A percentile compares a stretch with the other conserved stretches of the same genome.
These are phyloP conservation scores for Colletotrichum sp. DNA, from an alignment of 2,329 filamentous ascomycete genomes.

Conservation along the genomic window DNA sequence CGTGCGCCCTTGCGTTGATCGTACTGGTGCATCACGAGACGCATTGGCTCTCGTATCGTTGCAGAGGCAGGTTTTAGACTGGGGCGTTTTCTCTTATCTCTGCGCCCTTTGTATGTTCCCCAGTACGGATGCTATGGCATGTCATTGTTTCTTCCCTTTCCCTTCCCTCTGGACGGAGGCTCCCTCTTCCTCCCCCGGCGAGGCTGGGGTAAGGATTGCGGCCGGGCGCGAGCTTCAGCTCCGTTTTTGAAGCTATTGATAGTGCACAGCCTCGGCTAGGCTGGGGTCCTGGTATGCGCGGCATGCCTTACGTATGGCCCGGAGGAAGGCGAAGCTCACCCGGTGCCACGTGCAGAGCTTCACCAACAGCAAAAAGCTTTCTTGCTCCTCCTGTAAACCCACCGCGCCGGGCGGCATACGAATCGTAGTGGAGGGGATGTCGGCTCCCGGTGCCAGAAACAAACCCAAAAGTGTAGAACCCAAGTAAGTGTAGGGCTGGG, in stretches of 20 bases:
- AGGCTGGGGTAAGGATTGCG: not conserved
- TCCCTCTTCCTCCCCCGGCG: not conserved
- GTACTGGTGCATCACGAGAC: not conserved
- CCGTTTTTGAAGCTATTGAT: conserved; percentile 12
- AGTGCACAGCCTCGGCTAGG: conserved; percentile 7
- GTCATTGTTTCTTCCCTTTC: not conserved
- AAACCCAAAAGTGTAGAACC: not conserved
- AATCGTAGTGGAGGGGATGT: not conserved
- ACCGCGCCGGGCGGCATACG: not conserved
- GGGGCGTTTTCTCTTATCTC: not conserved
- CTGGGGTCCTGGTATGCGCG: not conserved
- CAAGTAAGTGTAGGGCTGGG: conserved; percentile 10
- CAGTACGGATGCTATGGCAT: not conserved
- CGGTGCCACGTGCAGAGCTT: conserved; percentile 1
- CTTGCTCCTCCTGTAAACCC: not conserved
- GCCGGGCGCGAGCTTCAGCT: not conserved
- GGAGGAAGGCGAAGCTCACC: not conserved
- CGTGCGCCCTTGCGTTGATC: not conserved
- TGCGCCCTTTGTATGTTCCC: not conserved
- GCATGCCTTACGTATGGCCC: not conserved
- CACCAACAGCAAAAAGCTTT: not conserved
- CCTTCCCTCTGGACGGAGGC: not conserved
- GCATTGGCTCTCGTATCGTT: not conserved
- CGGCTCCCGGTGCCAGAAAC: not conserved
- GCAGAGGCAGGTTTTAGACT: not conserved